These are phyloP conservation scores for Polyporus tsugae DNA, from an alignment of 1,284 basidiomycete species.

Conservation along the genomic window DNA sequence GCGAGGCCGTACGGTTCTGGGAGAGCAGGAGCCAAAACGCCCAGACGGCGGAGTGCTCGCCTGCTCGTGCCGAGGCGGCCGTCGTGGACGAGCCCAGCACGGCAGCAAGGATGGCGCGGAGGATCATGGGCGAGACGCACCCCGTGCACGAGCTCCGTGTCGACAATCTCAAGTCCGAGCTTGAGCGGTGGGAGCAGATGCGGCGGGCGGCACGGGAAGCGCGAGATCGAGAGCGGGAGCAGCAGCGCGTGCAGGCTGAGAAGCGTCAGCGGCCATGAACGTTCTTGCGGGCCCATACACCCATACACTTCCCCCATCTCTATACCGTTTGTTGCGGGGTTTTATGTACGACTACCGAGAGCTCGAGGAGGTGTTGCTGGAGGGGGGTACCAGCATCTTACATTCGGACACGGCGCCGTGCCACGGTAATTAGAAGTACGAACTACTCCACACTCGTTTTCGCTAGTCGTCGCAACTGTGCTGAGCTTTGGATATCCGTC, in stretches of 20 bases:
- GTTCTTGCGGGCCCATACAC: neutral
- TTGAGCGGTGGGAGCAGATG: slow-evolving; percentile 71
- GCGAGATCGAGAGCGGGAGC: slow-evolving; percentile 24
- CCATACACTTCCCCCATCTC: neutral
- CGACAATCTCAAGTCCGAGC: slow-evolving; percentile 65
- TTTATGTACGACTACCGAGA: neutral
- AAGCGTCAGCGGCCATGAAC: neutral
- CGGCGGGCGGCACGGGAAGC: slow-evolving; percentile 39
- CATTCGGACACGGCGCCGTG: neutral
- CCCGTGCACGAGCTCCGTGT: slow-evolving; percentile 70
- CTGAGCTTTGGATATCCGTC: neutral
- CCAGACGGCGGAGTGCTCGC: slow-evolving; percentile 49
- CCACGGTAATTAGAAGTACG: neutral
- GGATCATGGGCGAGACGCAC: slow-evolving; percentile 57
- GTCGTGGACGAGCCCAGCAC: slow-evolving; percentile 8
- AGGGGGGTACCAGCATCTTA: neutral
- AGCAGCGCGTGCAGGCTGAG: slow-evolving; percentile 11
- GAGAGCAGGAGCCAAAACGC: slow-evolving; percentile 53
- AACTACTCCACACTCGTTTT: slow-evolving; percentile 16
- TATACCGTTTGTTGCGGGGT: neutral
- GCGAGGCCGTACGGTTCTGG: slow-evolving; percentile 79
- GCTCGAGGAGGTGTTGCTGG: neutral
- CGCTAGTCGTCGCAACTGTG: slow-evolving; percentile 9
- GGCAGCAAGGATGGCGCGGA: slow-evolving; percentile 35
- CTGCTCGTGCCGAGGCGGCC: slow-evolving; percentile 36